Evolutionary conservation across 2,329 filamentous ascomycete species (phyloP).

Genomic region (Xylariomycetidae sp.): DNA sequence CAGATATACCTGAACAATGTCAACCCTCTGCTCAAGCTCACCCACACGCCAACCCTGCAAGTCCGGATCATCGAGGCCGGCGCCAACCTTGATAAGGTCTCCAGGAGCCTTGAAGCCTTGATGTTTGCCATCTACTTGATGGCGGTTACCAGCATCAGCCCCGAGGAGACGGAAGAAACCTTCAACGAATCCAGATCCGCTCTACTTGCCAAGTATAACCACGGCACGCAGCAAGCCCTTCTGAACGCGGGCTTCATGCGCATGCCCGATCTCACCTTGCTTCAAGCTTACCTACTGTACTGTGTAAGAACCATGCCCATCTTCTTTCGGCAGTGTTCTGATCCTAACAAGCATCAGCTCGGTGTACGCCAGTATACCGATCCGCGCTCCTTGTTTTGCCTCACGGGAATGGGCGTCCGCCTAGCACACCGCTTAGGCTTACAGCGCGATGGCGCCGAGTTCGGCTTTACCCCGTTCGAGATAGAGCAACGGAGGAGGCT

Average conservation of each 20-base stretch:
- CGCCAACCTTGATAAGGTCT: constrained; percentile 46
- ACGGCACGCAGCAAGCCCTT: constrained; percentile 57
- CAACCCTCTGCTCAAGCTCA: constrained; percentile 62
- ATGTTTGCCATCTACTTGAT: constrained; percentile 62
- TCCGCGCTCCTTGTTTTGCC: constrained; percentile 52
- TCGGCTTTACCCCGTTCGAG: constrained; percentile 50
- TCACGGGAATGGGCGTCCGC: constrained; percentile 60
- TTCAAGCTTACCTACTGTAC: constrained; percentile 64
- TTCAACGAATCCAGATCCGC: constrained; percentile 48
- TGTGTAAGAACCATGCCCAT: constrained; percentile 38
- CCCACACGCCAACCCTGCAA: constrained; percentile 61
- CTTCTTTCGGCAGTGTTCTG: constrained; percentile 1
- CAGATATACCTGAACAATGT: constrained; percentile 65
- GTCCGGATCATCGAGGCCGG: constrained; percentile 57
- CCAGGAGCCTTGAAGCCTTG: constrained; percentile 55
- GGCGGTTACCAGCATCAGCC: constrained; percentile 51
- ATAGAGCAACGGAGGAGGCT: constrained; percentile 64
- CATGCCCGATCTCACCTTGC: constrained; percentile 55
- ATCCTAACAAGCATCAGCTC: constrained; percentile 36
- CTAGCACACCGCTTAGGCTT: constrained; percentile 63
- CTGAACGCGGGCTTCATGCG: constrained; percentile 62
- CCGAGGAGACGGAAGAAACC: constrained; percentile 43
- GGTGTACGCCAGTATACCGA: constrained; percentile 53
- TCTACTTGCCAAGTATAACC: constrained; percentile 47
- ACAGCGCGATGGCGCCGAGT: constrained; percentile 55